Evolutionary conservation across 148 eudicot genomes (phyloP).

Genomic region (Diospyros lotus): DNA sequence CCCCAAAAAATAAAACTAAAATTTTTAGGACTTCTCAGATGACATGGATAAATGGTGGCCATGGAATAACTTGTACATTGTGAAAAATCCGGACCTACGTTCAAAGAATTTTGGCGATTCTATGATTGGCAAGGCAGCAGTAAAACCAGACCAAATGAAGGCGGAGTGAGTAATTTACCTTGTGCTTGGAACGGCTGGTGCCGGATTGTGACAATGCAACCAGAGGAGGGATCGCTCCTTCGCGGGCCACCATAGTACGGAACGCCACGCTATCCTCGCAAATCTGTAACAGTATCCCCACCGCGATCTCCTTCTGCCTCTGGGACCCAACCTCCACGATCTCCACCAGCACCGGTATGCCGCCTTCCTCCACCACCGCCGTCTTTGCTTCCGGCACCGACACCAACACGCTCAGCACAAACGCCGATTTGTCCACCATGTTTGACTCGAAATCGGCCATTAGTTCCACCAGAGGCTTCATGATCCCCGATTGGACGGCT

Average conservation of each 20-base stretch:
- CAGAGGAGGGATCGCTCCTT: constrained; percentile 89
- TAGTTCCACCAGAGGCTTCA: constrained; percentile 73
- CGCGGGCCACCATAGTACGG: constrained; percentile 85
- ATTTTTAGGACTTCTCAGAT: too few species aligned
- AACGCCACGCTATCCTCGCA: constrained; percentile 61
- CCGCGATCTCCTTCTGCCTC: constrained; percentile 83
- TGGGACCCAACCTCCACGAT: constrained; percentile 69
- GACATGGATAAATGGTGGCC: too few species aligned
- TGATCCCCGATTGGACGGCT: constrained; percentile 68
- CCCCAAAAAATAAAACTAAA: background rate
- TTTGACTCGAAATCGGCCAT: constrained; percentile 82
- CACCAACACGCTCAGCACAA: constrained; percentile 52
- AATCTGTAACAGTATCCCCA: constrained; percentile 53
- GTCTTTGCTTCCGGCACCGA: constrained; percentile 47
- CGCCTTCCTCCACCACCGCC: constrained; percentile 74
- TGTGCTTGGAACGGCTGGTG: constrained; percentile 71
- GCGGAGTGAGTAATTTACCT: constrained; percentile 35
- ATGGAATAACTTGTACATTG: too few species aligned
- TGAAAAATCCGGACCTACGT: background rate
- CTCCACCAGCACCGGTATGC: constrained; percentile 86
- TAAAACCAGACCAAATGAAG: background rate
- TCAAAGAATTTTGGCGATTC: background rate
- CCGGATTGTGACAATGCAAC: constrained; percentile 84
- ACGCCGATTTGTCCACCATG: constrained; percentile 93
- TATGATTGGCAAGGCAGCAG: background rate